Evolutionary conservation across 441 rosid species (phyloP).

Genomic region (Jatropha multifida): DNA sequence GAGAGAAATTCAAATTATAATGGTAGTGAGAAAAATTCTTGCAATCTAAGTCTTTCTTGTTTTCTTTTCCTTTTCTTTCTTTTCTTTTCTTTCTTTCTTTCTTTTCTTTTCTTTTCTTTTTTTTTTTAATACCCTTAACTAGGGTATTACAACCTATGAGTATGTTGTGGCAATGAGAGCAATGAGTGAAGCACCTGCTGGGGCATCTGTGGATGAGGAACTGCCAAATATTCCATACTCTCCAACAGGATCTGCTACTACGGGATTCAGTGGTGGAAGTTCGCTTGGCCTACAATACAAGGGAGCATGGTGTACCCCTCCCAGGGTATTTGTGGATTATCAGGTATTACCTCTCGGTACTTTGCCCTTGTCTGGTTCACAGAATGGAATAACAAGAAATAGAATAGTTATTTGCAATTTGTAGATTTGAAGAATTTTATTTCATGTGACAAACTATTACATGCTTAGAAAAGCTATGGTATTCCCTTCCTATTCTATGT

Average conservation of each 20-base stretch:
- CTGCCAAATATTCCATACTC: slow-evolving; percentile 64
- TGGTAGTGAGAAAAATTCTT: neutral
- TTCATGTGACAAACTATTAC: too few relatives aligned
- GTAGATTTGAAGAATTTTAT: too few relatives aligned
- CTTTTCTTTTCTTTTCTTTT: neutral
- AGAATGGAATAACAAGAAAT: too few relatives aligned
- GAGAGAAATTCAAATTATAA: neutral
- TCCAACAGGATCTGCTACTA: slow-evolving; percentile 84
- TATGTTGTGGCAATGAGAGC: slow-evolving; percentile 96
- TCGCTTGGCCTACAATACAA: slow-evolving; percentile 86
- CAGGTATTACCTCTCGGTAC: slow-evolving; percentile 47
- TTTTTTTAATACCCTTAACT: slow-evolving; percentile 5
- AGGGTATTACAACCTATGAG: slow-evolving; percentile 98
- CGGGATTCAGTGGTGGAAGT: slow-evolving; percentile 89
- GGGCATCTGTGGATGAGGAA: slow-evolving; percentile 62
- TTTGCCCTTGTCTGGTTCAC: neutral
- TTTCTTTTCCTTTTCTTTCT: too few relatives aligned
- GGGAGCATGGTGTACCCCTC: slow-evolving; percentile 96
- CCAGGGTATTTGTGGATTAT: slow-evolving; percentile 92
- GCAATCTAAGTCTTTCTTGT: neutral
- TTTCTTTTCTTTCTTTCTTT: too few relatives aligned
- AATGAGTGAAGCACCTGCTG: slow-evolving; percentile 76
- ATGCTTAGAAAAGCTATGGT: too few relatives aligned
- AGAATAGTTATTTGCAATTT: too few relatives aligned
- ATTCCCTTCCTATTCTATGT: too few relatives aligned